Evolutionary conservation across 805 yeast species (phyloP).

Genomic region (Blastobotrys parvus): DNA sequence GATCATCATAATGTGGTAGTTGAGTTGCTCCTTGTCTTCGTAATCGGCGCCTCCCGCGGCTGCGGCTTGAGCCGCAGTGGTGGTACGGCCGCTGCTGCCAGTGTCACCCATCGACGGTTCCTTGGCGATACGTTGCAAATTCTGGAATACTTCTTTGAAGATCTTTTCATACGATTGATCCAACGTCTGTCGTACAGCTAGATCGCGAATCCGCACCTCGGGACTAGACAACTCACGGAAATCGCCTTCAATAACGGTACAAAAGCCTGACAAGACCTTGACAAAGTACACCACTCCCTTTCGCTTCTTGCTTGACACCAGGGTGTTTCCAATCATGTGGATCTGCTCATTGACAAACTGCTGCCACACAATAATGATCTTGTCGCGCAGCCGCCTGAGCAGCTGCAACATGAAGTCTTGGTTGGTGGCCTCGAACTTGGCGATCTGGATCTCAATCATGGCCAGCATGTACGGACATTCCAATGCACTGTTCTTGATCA

Average conservation of each 20-base stretch:
- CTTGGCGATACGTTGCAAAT: conserved; percentile 23
- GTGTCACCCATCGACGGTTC: conserved; percentile 7
- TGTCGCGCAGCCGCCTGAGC: conserved; percentile 44
- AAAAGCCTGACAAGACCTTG: conserved; percentile 40
- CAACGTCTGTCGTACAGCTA: conserved; percentile 15
- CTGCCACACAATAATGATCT: conserved; percentile 48
- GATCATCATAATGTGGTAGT: conserved; percentile 39
- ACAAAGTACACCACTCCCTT: conserved; percentile 39
- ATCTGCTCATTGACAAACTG: conserved; percentile 50
- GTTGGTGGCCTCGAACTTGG: conserved; percentile 38
- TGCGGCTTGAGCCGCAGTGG: conserved; percentile 14
- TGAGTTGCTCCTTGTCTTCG: conserved; percentile 31
- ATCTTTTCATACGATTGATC: conserved; percentile 26
- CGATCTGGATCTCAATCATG: conserved; percentile 35
- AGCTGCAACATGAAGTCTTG: conserved; percentile 56
- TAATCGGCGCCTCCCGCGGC: conserved; percentile 13
- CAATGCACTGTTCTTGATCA: conserved; percentile 33
- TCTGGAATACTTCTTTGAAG: conserved; percentile 26
- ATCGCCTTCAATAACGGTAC: conserved; percentile 32
- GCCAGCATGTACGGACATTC: conserved; percentile 37
- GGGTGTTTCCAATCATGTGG: conserved; percentile 34
- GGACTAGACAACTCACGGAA: conserved; percentile 9
- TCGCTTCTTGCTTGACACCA: conserved; percentile 29
- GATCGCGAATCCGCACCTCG: conserved; percentile 1
- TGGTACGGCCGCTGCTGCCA: conserved; percentile 7